Conservation (phyloP, 768 basidiomycete species). For the Tulasnella sp. region DNA sequence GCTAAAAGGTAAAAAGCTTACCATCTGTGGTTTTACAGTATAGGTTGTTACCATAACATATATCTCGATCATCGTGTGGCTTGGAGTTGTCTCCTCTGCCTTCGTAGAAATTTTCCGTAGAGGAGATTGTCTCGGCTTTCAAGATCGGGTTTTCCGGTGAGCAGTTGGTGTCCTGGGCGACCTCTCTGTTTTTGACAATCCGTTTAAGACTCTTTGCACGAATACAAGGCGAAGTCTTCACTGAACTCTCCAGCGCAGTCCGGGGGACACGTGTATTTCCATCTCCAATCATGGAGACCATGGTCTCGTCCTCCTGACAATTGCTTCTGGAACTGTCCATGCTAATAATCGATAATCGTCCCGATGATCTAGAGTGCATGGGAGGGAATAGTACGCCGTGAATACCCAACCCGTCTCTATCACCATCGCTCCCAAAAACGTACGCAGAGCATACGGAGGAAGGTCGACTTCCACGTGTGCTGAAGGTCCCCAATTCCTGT, state of each 20-base stretch:
- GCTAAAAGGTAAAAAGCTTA: too few relatives aligned
- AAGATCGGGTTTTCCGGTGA: too few relatives aligned
- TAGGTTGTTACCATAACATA: too few relatives aligned
- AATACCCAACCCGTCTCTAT: too few relatives aligned
- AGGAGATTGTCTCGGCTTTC: too few relatives aligned
- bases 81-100: too few relatives aligned
- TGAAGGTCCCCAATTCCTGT: slow-evolving; percentile 53
- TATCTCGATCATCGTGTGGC: too few relatives aligned
- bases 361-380: too few relatives aligned
- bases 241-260: slow-evolving; percentile 48
- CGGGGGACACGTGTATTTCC: slow-evolving; percentile 48
- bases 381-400: slow-evolving; percentile 38
- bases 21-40: too few relatives aligned
- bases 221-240: slow-evolving; percentile 58
- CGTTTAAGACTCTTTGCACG: slow-evolving; percentile 34
- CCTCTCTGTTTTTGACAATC: too few relatives aligned
- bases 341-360: slow-evolving; percentile 53
- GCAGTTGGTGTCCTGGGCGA: too few relatives aligned
- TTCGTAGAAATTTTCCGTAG: too few relatives aligned
- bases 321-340: slow-evolving; percentile 36
- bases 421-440: slow-evolving; percentile 40
- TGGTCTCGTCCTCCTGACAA: slow-evolving; percentile 59
- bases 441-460: slow-evolving; percentile 43
- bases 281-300: slow-evolving; percentile 74
- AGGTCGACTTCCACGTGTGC: slow-evolving; percentile 42